Evolutionary conservation across 2,329 filamentous ascomycete genomes (phyloP).

Genomic region (Aspergillus candidus): DNA sequence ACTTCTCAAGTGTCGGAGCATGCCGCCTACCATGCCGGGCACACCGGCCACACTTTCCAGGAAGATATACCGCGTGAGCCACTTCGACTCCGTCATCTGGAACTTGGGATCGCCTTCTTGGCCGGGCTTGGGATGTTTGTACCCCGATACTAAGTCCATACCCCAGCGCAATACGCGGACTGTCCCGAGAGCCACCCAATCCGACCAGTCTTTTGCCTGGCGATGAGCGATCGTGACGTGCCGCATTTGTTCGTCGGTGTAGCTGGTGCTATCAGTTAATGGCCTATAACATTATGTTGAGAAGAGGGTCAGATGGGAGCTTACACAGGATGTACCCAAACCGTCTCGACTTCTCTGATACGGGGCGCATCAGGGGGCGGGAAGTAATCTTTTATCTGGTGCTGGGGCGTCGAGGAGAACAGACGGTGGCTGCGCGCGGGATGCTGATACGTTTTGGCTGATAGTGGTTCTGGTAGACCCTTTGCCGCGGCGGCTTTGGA

Average conservation of each 20-base stretch:
- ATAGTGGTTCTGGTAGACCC: conserved; percentile 19
- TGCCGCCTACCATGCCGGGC: conserved; percentile 93
- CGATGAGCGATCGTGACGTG: conserved; percentile 70
- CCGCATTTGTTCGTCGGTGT: conserved; percentile 73
- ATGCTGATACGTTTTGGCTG: conserved; percentile 10
- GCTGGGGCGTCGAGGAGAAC: conserved; percentile 35
- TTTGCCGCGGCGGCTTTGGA: conserved; percentile 18
- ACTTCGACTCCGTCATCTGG: conserved; percentile 75
- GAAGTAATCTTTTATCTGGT: conserved; percentile 49
- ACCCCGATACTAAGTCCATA: conserved; percentile 76
- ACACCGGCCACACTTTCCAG: conserved; percentile 92
- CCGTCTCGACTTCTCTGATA: conserved; percentile 57
- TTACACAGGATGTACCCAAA: conserved; percentile 62
- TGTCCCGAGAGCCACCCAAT: conserved; percentile 70
- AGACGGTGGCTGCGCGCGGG: conserved; percentile 20
- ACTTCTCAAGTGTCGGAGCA: conserved; percentile 81
- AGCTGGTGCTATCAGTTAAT: conserved; percentile 37
- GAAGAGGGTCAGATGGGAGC: conserved; percentile 7
- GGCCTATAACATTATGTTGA: neutral
- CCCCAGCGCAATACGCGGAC: conserved; percentile 71
- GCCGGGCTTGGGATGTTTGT: conserved; percentile 60
- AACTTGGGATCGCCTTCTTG: conserved; percentile 48
- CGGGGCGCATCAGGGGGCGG: conserved; percentile 52
- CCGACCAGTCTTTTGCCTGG: conserved; percentile 63
- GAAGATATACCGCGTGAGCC: conserved; percentile 85